Percentiles rank a stretch among this genome's conserved stretches.
phyloP scores from a whole-genome alignment of 805 yeast species.

The Candida pini region DNA sequence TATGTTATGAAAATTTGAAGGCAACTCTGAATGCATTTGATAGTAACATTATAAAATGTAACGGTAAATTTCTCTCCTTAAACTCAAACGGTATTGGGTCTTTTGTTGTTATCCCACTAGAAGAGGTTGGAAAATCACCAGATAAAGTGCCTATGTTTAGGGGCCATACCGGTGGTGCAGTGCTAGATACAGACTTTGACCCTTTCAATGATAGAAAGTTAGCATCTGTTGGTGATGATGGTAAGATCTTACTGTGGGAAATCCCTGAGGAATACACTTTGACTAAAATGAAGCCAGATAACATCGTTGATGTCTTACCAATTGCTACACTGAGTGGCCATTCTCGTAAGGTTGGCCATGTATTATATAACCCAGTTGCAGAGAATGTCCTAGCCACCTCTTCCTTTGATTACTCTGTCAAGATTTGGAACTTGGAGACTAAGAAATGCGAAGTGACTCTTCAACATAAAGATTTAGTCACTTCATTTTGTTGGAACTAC shows the following conservation, averaged over 20 bases:
- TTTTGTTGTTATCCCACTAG: slow-evolving; percentile 84
- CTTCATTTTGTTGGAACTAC: slow-evolving; percentile 88
- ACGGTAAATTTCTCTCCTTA: slow-evolving; percentile 79
- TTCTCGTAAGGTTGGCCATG: slow-evolving; percentile 88
- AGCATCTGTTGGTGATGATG: slow-evolving; percentile 78
- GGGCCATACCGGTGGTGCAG: slow-evolving; percentile 95
- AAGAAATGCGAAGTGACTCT: slow-evolving; percentile 68
- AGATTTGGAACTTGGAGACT: slow-evolving; percentile 80
- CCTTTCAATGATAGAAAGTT: slow-evolving; percentile 77
- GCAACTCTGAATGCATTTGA: slow-evolving; percentile 95
- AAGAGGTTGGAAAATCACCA: slow-evolving; percentile 87
- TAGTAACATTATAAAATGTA: slow-evolving; percentile 80
- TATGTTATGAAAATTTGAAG: slow-evolving; percentile 67
- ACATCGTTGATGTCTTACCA: slow-evolving; percentile 66
- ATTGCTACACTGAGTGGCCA: slow-evolving; percentile 74
- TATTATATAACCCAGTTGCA: slow-evolving; percentile 85
- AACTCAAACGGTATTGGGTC: slow-evolving; percentile 97
- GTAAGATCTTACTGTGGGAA: slow-evolving; percentile 78
- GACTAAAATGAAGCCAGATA: slow-evolving; percentile 46
- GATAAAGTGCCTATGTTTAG: slow-evolving; percentile 90
- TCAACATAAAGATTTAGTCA: slow-evolving; percentile 83
- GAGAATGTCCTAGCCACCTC: slow-evolving; percentile 82
- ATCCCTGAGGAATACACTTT: slow-evolving; percentile 80
- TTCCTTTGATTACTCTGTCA: slow-evolving; percentile 85
- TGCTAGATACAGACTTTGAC: slow-evolving; percentile 91